Evolutionary conservation across 805 yeast genomes (phyloP), one percentile per base, ranked within the genome.

Genomic region (Suhomyces sp.): DNA sequence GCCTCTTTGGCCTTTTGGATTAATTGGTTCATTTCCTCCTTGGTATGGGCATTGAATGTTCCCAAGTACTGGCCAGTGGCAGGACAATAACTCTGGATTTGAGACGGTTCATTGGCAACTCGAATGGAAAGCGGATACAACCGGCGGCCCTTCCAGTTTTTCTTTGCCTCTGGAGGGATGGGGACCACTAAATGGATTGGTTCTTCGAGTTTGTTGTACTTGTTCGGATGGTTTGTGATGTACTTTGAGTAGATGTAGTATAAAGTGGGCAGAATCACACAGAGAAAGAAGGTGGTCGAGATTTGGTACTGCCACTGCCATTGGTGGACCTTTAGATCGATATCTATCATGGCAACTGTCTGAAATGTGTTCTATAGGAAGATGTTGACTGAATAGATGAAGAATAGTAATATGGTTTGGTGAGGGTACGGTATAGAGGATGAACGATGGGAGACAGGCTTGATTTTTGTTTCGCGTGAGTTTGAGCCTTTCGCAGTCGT

Each of bases 41-140:
- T 69, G n/a, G 82, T 63, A 38, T 79, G 76, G 2, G 87, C 79
- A 31, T 71, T 64, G 48, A 80, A 81, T 15, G 79, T 70, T 1
- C 96, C 98, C 45, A 91, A 67, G 43, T 67, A 80, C 60, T 88
- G 96, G 21, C 96, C 95, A 0, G 98, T 93, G 0, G 98, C 96
- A 3, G 98, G 98, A 63, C 98, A 91, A 57, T 86, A 83, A 42
- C 90, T 78, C 53, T 87, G 90, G 42, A 91, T 85, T 44, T 61
- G 68, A 14, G 65, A 70, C 2, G 91, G 85, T 35, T 83, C 88
- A 16, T 73, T 74, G 2, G 74, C 72, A 38, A 77, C 76, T 30
- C 65, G 64, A 3, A 86, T 68, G 10, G 78, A 65, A 10, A 83
- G 74, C 0, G 88, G 81, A 34, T 76, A 74, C 21, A 87, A 67